Evolutionary conservation across 345 rosid species (phyloP), one percentile per base, ranked within the genome.

Genomic region (Eucalyptus regnans): DNA sequence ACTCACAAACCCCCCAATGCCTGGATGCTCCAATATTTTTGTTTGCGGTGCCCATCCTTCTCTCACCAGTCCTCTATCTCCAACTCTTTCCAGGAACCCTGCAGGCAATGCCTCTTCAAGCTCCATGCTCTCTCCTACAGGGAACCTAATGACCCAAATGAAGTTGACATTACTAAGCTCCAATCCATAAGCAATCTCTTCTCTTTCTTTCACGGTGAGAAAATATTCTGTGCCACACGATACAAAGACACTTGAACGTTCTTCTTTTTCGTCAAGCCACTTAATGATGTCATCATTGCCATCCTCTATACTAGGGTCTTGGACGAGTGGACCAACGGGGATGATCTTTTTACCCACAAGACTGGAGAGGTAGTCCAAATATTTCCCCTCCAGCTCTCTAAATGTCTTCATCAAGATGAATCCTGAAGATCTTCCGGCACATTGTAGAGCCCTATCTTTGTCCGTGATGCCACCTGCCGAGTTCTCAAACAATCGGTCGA

Each of bases 171-270:
- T 22, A 84, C 92, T 93, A 10, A 86, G 89, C 90, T 89, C 93
- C 25, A 92, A 50, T 9, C 92, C 94, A 27, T 86, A 71, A 10
- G 95, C 94, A 25, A 92, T 88, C 71, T 92, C 94, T 76, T 90
- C 91, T 29, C 71, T 88, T 44, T 92, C 93, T 15, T 89, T 88
- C 79, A 46, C 87, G 37, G 91, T 88, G 33, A 89, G 90, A 88
- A 89, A 93, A 23, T 87, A 91, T 87, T 93, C 94, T 12, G 89
- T 91, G 37, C 94, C 93, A 31, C 89, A 94, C 2, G 94, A 93
- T 48, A 90, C 92, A 50, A 92, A 91, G 68, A 92, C 88, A 1
- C 89, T 79, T 12, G 94, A 93, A 17, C 62, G 51, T 76, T 11
- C 17, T 16, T 50, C 58, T 68, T 90, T 93, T 68, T 84, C 52